Evolutionary conservation across 1,284 basidiomycete species (phyloP), one percentile per base, ranked within the genome.

Genomic region (Ceratorhiza oryzae-sativae): DNA sequence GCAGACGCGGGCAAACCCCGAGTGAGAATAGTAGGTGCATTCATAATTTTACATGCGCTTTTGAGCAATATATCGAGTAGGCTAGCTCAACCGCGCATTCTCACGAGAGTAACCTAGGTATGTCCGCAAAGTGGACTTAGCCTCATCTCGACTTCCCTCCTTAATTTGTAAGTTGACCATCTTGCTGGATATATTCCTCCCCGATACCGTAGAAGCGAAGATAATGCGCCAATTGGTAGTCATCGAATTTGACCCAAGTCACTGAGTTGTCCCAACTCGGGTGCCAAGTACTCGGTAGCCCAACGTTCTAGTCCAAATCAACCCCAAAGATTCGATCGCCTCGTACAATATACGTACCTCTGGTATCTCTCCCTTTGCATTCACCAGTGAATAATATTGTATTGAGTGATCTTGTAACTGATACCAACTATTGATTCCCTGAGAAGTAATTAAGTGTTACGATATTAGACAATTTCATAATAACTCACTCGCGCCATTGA

Each of bases 171-270:
- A 60, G 34, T 18, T 18, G 4, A 53, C 18, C 49, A 15, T 32
- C 63, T 9, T 39, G 12, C 25, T 67, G 48, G 3, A 67, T 42
- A 30, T 53, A 9, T 5, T 67, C 63, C 5, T 1, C 18, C 1
- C 48, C 63, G 15, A 67, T 55, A 27, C 49, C 39, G 27, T 67
- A 67, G 63, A 67, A 67, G 5, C 34, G 49, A 2, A 67, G 32
- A n/a, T 67, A 55, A 5, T 18, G 63, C 8, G 63, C 63, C 23
- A 67, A 8, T 27, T 59, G 34, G n/a, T 9, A 27, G 51, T 55
- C 23, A 5, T 8, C 8, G 8, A 5, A 6, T n/a, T n/a, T 8
- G n/a, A n/a, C 48, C n/a, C 48, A 25, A 25, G 5, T 8, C n/a
- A 49, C 5, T n/a, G 8, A 5, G 48, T 49, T 25, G 6, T 39